A percentile compares a stretch with the other conserved stretches of the same genome.
Evolutionary conservation across 164 flowering plant genomes (phyloP).

Genomic region (Sextonia rubra): DNA sequence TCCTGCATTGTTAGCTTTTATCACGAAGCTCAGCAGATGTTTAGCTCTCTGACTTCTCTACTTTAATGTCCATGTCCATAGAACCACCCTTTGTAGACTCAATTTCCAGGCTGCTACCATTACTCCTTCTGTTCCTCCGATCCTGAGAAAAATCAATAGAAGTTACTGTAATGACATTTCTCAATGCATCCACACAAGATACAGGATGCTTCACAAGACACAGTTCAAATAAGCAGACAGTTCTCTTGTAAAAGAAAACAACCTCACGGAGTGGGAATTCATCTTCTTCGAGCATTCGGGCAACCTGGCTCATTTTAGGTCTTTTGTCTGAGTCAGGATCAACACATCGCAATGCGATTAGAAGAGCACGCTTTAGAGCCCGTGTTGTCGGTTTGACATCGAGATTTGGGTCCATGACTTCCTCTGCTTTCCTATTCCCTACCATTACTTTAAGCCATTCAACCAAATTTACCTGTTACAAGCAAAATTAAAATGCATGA

Average conservation of each 20-base stretch:
- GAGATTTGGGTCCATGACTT: conserved; percentile 39
- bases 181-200: neutral
- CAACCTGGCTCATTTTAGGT: conserved; percentile 40
- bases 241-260: neutral
- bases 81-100: conserved; percentile 43
- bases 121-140: conserved; percentile 58
- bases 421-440: conserved; percentile 34
- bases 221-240: neutral
- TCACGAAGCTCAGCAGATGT: neutral
- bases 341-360: conserved; percentile 42
- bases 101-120: conserved; percentile 60
- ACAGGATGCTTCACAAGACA: neutral
- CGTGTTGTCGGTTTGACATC: conserved; percentile 32
- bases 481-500: neutral
- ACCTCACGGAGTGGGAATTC: conserved; percentile 37
- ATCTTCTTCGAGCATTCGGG: conserved; percentile 36
- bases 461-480: conserved; percentile 41
- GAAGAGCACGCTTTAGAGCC: conserved; percentile 37
- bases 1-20: conserved; percentile 9
- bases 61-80: conserved; percentile 32
- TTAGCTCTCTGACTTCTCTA: conserved; percentile 28
- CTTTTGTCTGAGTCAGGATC: conserved; percentile 47
- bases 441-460: conserved; percentile 57
- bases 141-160: conserved; percentile 36
- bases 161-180: neutral